Conservation (phyloP, 2,329 filamentous ascomycete genomes). For the Xenoacremonium recifei region DNA sequence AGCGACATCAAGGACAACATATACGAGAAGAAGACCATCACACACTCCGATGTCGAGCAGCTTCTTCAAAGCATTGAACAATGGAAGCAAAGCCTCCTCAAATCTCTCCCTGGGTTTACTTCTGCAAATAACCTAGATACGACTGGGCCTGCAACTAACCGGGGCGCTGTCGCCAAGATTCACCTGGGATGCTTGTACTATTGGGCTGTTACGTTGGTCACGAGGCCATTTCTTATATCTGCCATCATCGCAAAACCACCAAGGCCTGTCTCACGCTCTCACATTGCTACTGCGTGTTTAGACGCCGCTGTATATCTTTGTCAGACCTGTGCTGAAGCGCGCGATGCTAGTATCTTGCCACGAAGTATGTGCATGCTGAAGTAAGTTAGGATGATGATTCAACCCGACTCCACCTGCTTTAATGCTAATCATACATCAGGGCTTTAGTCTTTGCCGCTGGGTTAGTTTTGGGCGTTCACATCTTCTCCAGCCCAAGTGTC, state of each 20-base stretch:
- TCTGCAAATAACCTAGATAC: too few species aligned
- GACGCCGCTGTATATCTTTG: conserved; percentile 55
- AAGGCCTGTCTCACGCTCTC: conserved; percentile 27
- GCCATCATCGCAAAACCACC: conserved; percentile 38
- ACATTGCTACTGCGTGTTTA: conserved; percentile 50
- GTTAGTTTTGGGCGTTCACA: conserved; percentile 54
- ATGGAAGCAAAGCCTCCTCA: conserved; percentile 46
- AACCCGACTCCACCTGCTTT: too few species aligned
- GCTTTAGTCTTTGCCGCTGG: conserved; percentile 57
- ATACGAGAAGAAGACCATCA: conserved; percentile 37
- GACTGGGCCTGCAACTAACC: too few species aligned
- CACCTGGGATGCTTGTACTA: conserved; percentile 59
- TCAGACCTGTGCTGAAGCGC: conserved; percentile 50
- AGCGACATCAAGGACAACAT: conserved; percentile 42
- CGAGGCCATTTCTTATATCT: conserved; percentile 54
- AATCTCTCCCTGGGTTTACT: too few species aligned
- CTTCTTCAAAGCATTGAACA: conserved; percentile 41
- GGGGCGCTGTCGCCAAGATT: conserved; percentile 45
- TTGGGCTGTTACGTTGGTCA: conserved; percentile 56
- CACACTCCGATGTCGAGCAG: conserved; percentile 33
- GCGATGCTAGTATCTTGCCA: conserved; percentile 42
- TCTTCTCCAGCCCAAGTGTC: conserved; percentile 48
- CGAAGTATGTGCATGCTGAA: conserved; percentile 60
- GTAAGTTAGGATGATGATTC: too few species aligned
- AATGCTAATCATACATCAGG: conserved; percentile 25